Evolutionary conservation across 805 yeast genomes (phyloP), one percentile per base, ranked within the genome.

Genomic region (Candida endomychidarum): DNA sequence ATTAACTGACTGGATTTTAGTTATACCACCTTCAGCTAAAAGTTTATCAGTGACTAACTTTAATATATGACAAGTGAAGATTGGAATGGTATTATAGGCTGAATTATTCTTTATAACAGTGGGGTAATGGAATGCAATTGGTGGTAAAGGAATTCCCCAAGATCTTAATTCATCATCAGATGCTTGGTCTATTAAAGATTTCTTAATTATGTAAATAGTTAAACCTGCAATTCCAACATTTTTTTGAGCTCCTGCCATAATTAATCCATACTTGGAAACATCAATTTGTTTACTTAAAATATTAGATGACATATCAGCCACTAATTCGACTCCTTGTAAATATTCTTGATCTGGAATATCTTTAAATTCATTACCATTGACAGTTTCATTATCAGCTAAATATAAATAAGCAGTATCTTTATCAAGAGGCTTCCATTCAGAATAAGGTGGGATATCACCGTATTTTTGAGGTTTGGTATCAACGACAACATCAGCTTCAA

Each of bases 171-270:
- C 81, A 1, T 69, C 83, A 48, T 80, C 86, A 2, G 78, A 51
- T 3, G 88, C 80, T 48, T 79, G 79, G 19, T 80, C 84, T 19
- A 93, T 65, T 40, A 93, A 73, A 1, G 81, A 57, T 61, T 89
- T 91, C 65, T 86, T 88, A 63, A 90, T 82, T 54, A 93, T 91
- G 62, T 89, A 91, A 47, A 93, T 74, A 11, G 97, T 84, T 49
- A 93, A 78, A 26, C 99, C 99, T 8, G 99, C 97, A 57, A 93
- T 70, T 40, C 99, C 99, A 57, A 93, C 88, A 62, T 93, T 93
- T 67, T 93, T 93, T 67, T 93, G 99, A 19, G 98, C 99, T 47
- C 99, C 99, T 14, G 96, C 99, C 78, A 90, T 81, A 46, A 93
- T 82, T 19, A 89, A 69, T 37, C 96, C 98, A 57, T 78, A 91